Percentiles rank a stretch among this genome's conserved stretches.
Evolutionary conservation across 345 rosid species (phyloP).

Genomic region (Syzygium aromaticum): DNA sequence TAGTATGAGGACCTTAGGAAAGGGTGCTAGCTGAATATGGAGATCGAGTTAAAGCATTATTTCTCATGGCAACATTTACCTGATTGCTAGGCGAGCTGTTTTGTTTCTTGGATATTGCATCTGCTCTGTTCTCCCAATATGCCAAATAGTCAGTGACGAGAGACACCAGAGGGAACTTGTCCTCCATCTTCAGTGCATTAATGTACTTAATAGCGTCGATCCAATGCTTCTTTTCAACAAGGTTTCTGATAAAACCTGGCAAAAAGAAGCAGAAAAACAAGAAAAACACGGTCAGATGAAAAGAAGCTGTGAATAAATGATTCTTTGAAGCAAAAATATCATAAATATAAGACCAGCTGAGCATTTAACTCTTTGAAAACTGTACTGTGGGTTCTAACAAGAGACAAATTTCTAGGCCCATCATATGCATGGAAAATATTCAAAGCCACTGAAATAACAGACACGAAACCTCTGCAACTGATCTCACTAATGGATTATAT

Average conservation of each 20-base stretch:
- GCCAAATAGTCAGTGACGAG: conserved; percentile 11
- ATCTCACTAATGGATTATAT: neutral
- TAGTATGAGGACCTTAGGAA: neutral
- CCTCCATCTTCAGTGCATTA: conserved; percentile 18
- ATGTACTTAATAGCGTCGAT: conserved; percentile 20
- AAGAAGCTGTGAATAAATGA: neutral
- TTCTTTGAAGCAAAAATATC: neutral
- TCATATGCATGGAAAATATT: neutral
- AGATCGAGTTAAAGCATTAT: neutral
- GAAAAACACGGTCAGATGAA: neutral
- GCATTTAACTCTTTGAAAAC: neutral
- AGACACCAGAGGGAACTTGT: conserved; percentile 11
- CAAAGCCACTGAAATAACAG: neutral
- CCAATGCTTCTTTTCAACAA: conserved; percentile 12
- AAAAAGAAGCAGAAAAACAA: neutral
- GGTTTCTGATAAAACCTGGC: conserved; percentile 23
- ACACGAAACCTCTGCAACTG: neutral
- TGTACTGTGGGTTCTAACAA: neutral
- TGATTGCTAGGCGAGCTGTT: neutral
- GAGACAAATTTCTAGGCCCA: neutral
- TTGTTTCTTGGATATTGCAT: neutral
- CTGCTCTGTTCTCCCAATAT: neutral
- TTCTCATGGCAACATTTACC: neutral
- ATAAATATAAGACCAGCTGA: neutral
- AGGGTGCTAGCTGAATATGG: neutral